Evolutionary conservation across 2,329 filamentous ascomycete species (phyloP).

Genomic region (Colletotrichum coccodes): DNA sequence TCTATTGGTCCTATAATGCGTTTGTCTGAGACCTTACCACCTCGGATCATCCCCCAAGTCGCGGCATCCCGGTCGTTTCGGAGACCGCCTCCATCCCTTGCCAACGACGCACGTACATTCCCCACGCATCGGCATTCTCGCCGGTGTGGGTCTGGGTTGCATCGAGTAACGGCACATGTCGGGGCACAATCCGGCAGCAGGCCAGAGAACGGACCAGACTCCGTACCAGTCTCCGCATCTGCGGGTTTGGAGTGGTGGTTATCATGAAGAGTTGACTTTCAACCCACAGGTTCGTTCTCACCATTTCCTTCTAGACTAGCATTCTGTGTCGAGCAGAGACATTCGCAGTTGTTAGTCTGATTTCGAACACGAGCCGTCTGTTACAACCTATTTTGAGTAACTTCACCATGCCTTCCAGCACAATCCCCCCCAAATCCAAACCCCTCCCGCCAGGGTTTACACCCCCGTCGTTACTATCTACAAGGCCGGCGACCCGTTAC

Average conservation of each 20-base stretch:
- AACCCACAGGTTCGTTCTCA: background rate
- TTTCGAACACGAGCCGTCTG: too few relatives aligned
- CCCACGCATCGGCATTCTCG: slow-evolving; percentile 16
- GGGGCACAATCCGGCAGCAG: background rate
- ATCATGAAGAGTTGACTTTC: slow-evolving; percentile 4
- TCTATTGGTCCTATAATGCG: background rate
- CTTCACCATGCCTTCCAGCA: slow-evolving; percentile 40
- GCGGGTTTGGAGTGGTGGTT: background rate
- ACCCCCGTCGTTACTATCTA: slow-evolving; percentile 59
- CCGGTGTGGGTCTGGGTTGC: slow-evolving; percentile 29
- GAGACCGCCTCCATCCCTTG: background rate
- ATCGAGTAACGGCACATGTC: too few relatives aligned
- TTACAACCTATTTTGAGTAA: background rate
- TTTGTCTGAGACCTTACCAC: background rate
- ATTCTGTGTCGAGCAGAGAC: too few relatives aligned
- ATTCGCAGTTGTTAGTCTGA: too few relatives aligned
- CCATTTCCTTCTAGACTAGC: background rate
- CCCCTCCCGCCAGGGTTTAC: slow-evolving; percentile 56
- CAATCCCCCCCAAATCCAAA: slow-evolving; percentile 46
- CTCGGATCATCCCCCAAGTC: slow-evolving; percentile 6
- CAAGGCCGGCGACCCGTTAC: slow-evolving; percentile 47
- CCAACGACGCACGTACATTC: background rate
- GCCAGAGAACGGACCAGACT: background rate
- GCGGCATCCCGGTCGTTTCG: slow-evolving; percentile 11
- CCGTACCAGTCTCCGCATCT: slow-evolving; percentile 10